Evolutionary conservation across 805 yeast genomes (phyloP).

Genomic region (Torulaspora gathmanii): DNA sequence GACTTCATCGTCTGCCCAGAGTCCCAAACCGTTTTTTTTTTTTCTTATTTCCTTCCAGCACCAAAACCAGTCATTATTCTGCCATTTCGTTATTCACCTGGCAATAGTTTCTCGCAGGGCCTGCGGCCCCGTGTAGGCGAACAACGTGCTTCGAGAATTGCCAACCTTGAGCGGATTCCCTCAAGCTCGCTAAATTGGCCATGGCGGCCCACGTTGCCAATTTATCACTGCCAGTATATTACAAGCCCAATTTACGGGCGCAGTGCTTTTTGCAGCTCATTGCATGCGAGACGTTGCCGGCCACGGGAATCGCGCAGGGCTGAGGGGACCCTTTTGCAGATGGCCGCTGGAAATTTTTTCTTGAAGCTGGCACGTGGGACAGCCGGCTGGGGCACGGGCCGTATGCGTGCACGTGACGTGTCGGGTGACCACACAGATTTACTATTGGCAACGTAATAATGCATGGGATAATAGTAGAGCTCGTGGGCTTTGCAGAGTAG

Average conservation of each 20-base stretch:
- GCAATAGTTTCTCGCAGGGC: background rate
- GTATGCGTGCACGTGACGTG: too few relatives aligned
- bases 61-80: background rate
- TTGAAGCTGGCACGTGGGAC: background rate
- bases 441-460: too few relatives aligned
- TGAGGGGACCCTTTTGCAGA: too few relatives aligned
- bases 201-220: slow-evolving; percentile 1
- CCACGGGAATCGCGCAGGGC: too few relatives aligned
- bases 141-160: slow-evolving; percentile 1
- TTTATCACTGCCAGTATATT: background rate
- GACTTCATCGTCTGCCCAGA: background rate
- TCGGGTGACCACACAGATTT: background rate
- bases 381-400: background rate
- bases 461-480: too few relatives aligned
- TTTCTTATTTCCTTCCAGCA: background rate
- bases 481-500: background rate
- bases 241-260: too few relatives aligned
- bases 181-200: background rate
- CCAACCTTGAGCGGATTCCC: background rate
- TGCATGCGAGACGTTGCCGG: background rate
- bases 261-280: background rate
- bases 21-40: background rate
- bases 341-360: too few relatives aligned
- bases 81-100: background rate
- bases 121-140: background rate